phyloP scores from a whole-genome alignment of 352 stramenopile species.

The Phytophthora hybrid region DNA sequence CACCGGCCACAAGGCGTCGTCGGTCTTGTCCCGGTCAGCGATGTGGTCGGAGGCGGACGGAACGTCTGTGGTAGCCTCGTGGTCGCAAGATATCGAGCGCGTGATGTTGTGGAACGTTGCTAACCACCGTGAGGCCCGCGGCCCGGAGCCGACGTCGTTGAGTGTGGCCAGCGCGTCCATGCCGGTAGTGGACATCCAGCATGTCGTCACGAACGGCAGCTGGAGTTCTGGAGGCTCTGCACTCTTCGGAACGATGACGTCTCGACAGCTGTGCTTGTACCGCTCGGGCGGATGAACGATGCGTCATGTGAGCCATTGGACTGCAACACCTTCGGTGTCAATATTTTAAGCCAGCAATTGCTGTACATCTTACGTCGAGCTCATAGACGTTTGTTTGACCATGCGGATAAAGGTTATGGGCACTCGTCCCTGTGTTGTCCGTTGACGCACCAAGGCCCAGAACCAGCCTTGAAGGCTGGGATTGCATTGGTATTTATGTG shows the following conservation, averaged over 20 bases:
- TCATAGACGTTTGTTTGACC: not conserved
- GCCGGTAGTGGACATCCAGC: slow-evolving; percentile 48
- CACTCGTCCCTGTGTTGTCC: too few relatives aligned
- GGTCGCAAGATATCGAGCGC: slow-evolving; percentile 37
- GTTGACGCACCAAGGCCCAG: too few relatives aligned
- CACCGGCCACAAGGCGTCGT: slow-evolving; percentile 49
- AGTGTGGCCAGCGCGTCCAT: slow-evolving; percentile 19
- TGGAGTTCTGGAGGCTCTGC: slow-evolving; percentile 39
- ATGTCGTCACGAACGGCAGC: slow-evolving; percentile 33
- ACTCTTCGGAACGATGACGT: slow-evolving; percentile 47
- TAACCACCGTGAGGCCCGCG: slow-evolving; percentile 25
- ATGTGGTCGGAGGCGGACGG: slow-evolving; percentile 52
- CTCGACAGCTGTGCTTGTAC: slow-evolving; percentile 44
- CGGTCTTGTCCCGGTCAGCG: slow-evolving; percentile 55
- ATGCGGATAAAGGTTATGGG: not conserved
- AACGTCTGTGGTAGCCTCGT: slow-evolving; percentile 36
- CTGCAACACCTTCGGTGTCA: not conserved
- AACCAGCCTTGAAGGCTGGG: too few relatives aligned
- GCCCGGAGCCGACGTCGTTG: slow-evolving; percentile 5
- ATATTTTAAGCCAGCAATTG: not conserved
- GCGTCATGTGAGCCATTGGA: not conserved
- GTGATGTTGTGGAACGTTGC: slow-evolving; percentile 40
- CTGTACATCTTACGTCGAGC: not conserved
- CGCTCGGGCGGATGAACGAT: slow-evolving; percentile 7
- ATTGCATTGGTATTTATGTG: too few relatives aligned